Base-by-base conservation (phyloP, 805 yeast species). In the Metschnikowia santaceciliae region DNA sequence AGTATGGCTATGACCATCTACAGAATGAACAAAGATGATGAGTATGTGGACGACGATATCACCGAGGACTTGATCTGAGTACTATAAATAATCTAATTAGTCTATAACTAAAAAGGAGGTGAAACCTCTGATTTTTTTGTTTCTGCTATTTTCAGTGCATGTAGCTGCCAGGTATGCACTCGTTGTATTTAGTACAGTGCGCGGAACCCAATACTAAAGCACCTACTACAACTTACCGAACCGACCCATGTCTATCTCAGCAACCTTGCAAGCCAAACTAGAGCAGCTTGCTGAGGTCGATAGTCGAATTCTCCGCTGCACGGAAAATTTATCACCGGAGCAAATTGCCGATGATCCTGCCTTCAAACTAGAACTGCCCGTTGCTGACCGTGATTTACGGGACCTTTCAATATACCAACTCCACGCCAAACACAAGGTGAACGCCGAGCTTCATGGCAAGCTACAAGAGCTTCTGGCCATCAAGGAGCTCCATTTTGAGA, bases 1-100 rank as follows among this genome's bases (percentile, higher is more conserved):
- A 70, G 76, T 54, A 74, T 74, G 77, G 65, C 62, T 48, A 74
- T 74, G 78, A 71, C 77, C n/a, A 60, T 74, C 42, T 74, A 74
- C 67, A 71, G 78, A 64, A 74, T 74, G 78, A 74, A 74, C 61
- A 74, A 74, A 59, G 77, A 74, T 53, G 77, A 73, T 52, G 78
- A 73, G 61, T 73, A 74, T 49, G 54, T 64, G 20, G 77, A 74
- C 56, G 78, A 72, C 54, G 76, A 72, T 49, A 67, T 73, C 11
- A 62, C 71, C 19, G 75, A 74, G 49, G 77, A 74, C 49, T 58
- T 73, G 44, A 63, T 71, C 48, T 72, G 61, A 49, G 6, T 14
- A 22, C 17, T n/a, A 32, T 6, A 6, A 2, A 11, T 32, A 42
- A 11, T 5, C 6, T 22, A 19, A 42, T n/a, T 32, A 42, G n/a